Evolutionary conservation across 768 basidiomycete species (phyloP), one percentile per base, ranked within the genome.

Genomic region (Boletus reticulatus): DNA sequence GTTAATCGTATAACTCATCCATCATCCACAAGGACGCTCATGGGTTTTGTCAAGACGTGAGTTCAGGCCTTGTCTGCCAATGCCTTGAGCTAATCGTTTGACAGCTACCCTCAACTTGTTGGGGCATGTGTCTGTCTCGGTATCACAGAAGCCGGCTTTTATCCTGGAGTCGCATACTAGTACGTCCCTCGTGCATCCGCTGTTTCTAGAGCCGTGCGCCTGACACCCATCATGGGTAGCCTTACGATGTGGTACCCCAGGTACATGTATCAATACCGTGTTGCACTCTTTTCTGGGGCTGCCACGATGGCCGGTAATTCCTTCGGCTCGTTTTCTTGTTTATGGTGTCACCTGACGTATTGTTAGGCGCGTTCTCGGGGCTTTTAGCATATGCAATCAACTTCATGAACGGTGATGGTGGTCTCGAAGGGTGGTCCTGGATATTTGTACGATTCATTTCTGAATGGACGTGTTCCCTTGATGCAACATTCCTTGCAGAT

Each of bases 371-470:
- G 9, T 53, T 53, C 17, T 53, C 52, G 8, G 44, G 52, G 14
- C 8, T 53, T 31, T 39, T 53, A 27, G 52, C 52, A 4, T 53
- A 53, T n/a, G 52, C 19, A 1, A 53, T 53, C 37, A 53, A 53
- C 37, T 46, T 53, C 37, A 39, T 53, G 52, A 53, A 39, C 4
- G 52, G 44, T 17, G 29, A 39, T 0, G 52, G 44, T 22, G 52
- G 52, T 17, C 37, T 53, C 14, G 44, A 46, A n/a, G 52, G 52
- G 44, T 53, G 52, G 52, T 53, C 52, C 19, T 53, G 52, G 44
- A 53, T 53, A 53, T 53, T 53, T 39, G 52, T 53, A 53, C 2
- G 52, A 5, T 36, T 20, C 6, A 4, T 7, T 22, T 39, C 13
- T 22, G 12, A 32, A 20, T 17, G 4, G 14, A 19, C n/a, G 17